A percentile compares a stretch with the other conserved stretches of the same genome.
Conservation (phyloP, 768 basidiomycete species). For the Ramaria sp. region DNA sequence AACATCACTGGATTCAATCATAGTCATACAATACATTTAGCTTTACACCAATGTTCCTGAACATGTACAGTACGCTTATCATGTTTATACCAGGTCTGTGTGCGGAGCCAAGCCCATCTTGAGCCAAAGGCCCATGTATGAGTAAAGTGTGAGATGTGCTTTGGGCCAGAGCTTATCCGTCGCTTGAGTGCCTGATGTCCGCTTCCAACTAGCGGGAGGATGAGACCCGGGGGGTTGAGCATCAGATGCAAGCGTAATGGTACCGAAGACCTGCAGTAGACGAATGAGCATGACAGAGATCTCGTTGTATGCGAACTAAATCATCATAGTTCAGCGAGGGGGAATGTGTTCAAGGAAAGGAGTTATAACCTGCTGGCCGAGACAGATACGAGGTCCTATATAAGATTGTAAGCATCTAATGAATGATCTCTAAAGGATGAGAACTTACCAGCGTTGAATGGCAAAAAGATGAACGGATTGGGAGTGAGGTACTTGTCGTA, state of each 20-base stretch:
- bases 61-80: no score
- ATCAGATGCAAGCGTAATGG: constrained; percentile 34
- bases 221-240: constrained; percentile 35
- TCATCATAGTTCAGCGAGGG: not conserved
- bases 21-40: no score
- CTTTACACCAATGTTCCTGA: not conserved
- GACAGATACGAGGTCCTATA: constrained; percentile 42
- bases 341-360: no score
- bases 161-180: constrained; percentile 43
- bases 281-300: constrained; percentile 54
- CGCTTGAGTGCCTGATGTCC: constrained; percentile 33
- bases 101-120: not conserved
- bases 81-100: no score
- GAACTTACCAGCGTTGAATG: constrained; percentile 37
- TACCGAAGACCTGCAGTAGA: constrained; percentile 48
- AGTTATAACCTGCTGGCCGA: constrained; percentile 41
- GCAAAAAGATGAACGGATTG: constrained; percentile 63
- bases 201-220: constrained; percentile 38
- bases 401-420: constrained; percentile 9
- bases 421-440: not conserved
- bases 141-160: constrained; percentile 45
- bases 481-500: constrained; percentile 37
- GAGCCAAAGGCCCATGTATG: constrained; percentile 12
- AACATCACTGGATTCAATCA: no score
- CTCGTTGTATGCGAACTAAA: constrained; percentile 34